Evolutionary conservation across 2,329 filamentous ascomycete genomes (phyloP), one percentile per base, ranked within the genome.

Genomic region (Escovopsis weberi): DNA sequence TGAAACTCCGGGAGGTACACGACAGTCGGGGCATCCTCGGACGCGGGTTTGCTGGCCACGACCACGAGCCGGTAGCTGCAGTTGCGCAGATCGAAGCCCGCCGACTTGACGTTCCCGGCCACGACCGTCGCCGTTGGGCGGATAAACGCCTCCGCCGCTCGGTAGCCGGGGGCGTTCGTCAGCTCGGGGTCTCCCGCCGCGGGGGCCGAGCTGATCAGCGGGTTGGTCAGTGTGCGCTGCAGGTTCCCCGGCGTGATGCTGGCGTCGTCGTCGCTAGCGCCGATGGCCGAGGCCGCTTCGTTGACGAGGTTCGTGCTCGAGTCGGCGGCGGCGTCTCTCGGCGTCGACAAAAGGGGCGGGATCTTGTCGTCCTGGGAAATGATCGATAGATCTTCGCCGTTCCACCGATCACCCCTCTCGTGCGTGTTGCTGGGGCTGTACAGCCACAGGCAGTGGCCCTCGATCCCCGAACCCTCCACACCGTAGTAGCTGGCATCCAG

Each of bases 401-500:
- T 98, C 91, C 91, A 98, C 50, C 86, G 78, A 54, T 98, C 91
- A 43, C 91, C 91, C 64, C 85, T 81, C 55, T 81, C 70, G 57
- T 98, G 91, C 47, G 82, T 81, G 57, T 96, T 98, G 72, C 74
- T 73, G 18, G 76, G 74, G 47, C 77, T 78, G 60, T 98, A 98
- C 2, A 86, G 68, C 91, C 91, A 98, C 38, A 95, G 61, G 0
- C 87, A 85, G 55, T 89, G 91, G 0, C 89, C 91, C 49, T 88
- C 88, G 44, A 86, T 77, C 12, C 75, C 69, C 33, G 85, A 82
- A 0, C 85, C 85, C 63, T 98, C 91, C 1, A 94, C 70, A 0
- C 83, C 91, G 64, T 81, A 98, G 58, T 94, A 86, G 58, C 96
- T 98, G 42, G 93, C 91, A 62, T 98, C 91, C 68, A 98, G 81